Conservation (phyloP, 2,329 filamentous ascomycete species). For the Cytospora piceicola region DNA sequence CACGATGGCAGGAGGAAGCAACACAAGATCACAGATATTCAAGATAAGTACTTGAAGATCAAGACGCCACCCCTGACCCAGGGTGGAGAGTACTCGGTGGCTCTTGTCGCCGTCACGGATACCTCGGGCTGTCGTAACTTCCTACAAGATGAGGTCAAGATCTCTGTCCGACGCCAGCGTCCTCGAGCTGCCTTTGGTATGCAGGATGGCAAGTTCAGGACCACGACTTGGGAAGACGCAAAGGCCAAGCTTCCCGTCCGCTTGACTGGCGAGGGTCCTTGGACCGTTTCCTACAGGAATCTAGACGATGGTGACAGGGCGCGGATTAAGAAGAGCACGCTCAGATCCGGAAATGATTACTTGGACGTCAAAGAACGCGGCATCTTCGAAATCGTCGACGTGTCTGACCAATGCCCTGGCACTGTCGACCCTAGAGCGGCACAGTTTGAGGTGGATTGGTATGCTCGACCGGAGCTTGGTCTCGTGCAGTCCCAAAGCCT, state of each 20-base stretch:
- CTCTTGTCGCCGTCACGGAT: slow-evolving; percentile 85
- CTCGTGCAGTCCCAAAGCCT: slow-evolving; percentile 69
- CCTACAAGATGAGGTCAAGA: slow-evolving; percentile 81
- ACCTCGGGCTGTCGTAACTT: slow-evolving; percentile 83
- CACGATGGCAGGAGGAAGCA: slow-evolving; percentile 85
- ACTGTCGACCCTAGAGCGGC: slow-evolving; percentile 74
- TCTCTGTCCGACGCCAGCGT: slow-evolving; percentile 84
- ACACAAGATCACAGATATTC: slow-evolving; percentile 66
- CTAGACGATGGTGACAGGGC: slow-evolving; percentile 55
- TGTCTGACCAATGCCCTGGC: slow-evolving; percentile 84
- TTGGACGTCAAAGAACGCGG: slow-evolving; percentile 70
- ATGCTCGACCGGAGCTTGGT: slow-evolving; percentile 74
- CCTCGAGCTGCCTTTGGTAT: slow-evolving; percentile 85
- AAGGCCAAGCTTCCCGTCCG: slow-evolving; percentile 77
- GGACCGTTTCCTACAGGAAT: slow-evolving; percentile 78
- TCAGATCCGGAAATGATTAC: slow-evolving; percentile 66
- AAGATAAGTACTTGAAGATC: slow-evolving; percentile 68
- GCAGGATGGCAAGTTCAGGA: slow-evolving; percentile 76
- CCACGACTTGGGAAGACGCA: slow-evolving; percentile 77
- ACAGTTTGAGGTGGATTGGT: slow-evolving; percentile 82
- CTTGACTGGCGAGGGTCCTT: slow-evolving; percentile 83
- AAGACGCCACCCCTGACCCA: slow-evolving; percentile 73
- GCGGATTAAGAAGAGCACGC: slow-evolving; percentile 50
- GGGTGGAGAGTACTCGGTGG: slow-evolving; percentile 88
- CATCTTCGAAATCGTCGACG: slow-evolving; percentile 76